Evolutionary conservation across 768 basidiomycete species (phyloP), one percentile per base, ranked within the genome.

Genomic region (Trametes cingulata): DNA sequence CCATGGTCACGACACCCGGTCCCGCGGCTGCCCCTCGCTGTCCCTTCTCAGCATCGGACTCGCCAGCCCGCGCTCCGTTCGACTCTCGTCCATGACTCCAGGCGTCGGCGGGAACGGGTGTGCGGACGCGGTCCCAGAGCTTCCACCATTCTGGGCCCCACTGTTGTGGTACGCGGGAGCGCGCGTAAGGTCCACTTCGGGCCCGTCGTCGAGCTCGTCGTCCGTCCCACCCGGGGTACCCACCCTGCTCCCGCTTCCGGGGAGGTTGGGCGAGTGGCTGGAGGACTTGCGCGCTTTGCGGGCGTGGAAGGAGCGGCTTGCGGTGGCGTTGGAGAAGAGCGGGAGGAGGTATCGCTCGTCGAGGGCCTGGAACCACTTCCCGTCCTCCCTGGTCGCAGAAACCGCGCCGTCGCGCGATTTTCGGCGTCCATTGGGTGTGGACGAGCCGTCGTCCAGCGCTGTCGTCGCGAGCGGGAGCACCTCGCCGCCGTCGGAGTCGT

Each of bases 331-430:
- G 48, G 92, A 93, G 77, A 94, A 98, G 37, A 98, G 77, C 20
- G 95, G 95, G 2, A 98, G 75, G 19, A 99, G 77, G 72, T 96
- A 99, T 64, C 93, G 83, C 75, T 99, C 95, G 74, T 99, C 96
- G 39, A 99, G 75, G 45, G 88, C 82, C 67, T 95, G 94, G 86
- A 98, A 98, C 94, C 95, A 98, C 72, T 92, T 91, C 27, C 91
- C 88, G 53, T 96, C 93, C 58, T 90, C 88, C 4, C 77, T 80
- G 19, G 39, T 29, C 10, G 57, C 39, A 6, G 52, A 42, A 2
- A 52, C 58, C 6, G 40, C 45, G 9, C 46, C 47, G 56, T 61
- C 65, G 54, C 52, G 62, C 36, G 64, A 58, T 43, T 49, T 61
- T 25, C 45, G 35, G 13, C 56, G 62, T 4, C 46, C 50, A 15